A percentile compares a stretch with the other conserved stretches of the same genome.
phyloP scores from a whole-genome alignment of 495 filamentous ascomycete genomes.

The Annulohypoxylon moriforme region DNA sequence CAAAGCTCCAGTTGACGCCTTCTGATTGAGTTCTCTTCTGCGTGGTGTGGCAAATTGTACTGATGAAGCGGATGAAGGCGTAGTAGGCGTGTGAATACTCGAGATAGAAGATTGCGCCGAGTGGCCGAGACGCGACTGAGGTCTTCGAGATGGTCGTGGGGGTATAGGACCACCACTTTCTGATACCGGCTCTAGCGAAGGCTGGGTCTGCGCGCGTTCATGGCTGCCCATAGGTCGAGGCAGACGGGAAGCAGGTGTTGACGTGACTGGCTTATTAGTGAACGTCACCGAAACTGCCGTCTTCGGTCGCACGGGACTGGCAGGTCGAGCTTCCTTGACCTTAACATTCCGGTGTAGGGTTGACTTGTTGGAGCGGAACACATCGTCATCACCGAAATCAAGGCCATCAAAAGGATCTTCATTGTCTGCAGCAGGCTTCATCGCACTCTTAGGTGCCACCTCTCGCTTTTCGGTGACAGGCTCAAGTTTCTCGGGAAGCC shows the following conservation, averaged over 20 bases:
- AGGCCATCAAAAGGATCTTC: conserved; percentile 91
- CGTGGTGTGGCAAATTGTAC: conserved; percentile 67
- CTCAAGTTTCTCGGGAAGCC: conserved; percentile 37
- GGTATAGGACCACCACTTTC: conserved; percentile 83
- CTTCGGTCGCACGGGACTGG: conserved; percentile 73
- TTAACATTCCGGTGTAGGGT: conserved; percentile 95
- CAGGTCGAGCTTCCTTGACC: conserved; percentile 74
- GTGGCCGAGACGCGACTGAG: conserved; percentile 75
- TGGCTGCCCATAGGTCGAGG: conserved; percentile 72
- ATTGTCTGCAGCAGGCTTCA: conserved; percentile 59
- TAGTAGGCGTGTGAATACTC: conserved; percentile 66
- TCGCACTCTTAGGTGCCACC: conserved; percentile 20
- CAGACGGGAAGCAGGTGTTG: conserved; percentile 55
- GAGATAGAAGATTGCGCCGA: conserved; percentile 73
- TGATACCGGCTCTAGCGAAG: conserved; percentile 91
- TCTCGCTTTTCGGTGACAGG: conserved; percentile 41
- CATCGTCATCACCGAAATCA: conserved; percentile 84
- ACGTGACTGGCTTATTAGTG: conserved; percentile 71
- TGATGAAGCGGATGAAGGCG: conserved; percentile 65
- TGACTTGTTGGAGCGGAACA: conserved; percentile 81
- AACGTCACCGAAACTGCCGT: conserved; percentile 89
- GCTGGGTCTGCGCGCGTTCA: conserved; percentile 71
- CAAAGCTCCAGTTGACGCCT: conserved; percentile 64
- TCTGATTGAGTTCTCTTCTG: conserved; percentile 68
- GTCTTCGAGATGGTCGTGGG: conserved; percentile 59